Base-by-base conservation (phyloP, 495 filamentous ascomycete species). In the Penicillium maclennaniae region DNA sequence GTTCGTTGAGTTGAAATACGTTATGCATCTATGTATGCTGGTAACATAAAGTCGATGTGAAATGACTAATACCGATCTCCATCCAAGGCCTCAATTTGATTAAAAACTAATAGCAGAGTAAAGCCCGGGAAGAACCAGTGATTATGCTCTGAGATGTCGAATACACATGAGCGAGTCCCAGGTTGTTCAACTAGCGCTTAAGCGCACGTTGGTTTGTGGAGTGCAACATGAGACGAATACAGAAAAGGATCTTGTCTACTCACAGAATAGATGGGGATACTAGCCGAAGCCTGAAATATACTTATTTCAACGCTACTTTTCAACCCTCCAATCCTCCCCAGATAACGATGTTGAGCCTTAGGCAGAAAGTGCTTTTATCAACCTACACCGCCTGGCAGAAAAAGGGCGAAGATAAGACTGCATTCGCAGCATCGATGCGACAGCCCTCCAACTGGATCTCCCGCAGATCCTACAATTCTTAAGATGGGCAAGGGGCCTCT, bases 401-500 rank as follows among this genome's bases (percentile, higher is more conserved):
- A 65, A 66, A 50, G 42, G 38, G 28, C 41, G 45, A 50, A 53
- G 55, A 64, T 59, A 59, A 59, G 54, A 57, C 45, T 31, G 20
- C 25, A 31, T 27, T 7, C 40, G 2, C 19, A 38, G 23, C 39
- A 34, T 39, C 23, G 21, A 44, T 23, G 19, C 53, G 7, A 25
- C 23, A 56, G 34, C 44, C 43, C 39, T 17, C 42, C 25, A 43
- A 9, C 14, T 10, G 20, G 46, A 25, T 40, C 15, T 47, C 9
- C 34, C 28, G 3, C 17, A 17, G 51, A 43, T 21, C 37, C 43
- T 36, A 20, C 2, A 28, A 38, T 41, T 43, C 23, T 49, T 23
- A 45, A 40, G 15, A 69, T 69, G 67, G 62, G 62, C 2, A 66
- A 66, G 37, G 62, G 62, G 17, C 53, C 54, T 4, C 40, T 68